phyloP scores from a whole-genome alignment of 2,329 filamentous ascomycete genomes.

The Dactylonectria estremocensis region DNA sequence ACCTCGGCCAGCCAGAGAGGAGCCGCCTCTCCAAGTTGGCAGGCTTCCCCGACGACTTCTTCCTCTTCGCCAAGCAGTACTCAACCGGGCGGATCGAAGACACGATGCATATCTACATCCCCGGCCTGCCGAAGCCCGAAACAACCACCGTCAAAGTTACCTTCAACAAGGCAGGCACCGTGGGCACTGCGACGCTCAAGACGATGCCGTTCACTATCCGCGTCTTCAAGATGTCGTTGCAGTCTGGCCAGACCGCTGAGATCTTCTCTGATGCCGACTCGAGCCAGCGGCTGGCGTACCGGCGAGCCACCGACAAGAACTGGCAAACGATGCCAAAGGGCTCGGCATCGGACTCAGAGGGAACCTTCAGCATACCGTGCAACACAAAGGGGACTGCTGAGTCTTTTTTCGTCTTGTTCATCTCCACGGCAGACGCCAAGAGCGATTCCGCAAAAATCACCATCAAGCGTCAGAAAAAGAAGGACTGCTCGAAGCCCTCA shows the following conservation, averaged over 20 bases:
- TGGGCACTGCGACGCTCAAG: conserved; percentile 22
- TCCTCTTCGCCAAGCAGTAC: conserved; percentile 23
- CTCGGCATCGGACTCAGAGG: not conserved
- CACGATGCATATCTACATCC: conserved; percentile 23
- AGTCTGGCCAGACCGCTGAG: conserved; percentile 2
- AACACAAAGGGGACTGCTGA: conserved; percentile 11
- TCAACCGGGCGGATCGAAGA: conserved; percentile 29
- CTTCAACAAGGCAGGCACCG: conserved; percentile 23
- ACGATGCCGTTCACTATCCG: conserved; percentile 28
- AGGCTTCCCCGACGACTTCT: conserved; percentile 17
- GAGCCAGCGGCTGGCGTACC: conserved; percentile 30
- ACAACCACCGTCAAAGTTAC: conserved; percentile 2
- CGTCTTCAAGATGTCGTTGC: conserved; percentile 25
- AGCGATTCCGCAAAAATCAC: conserved; percentile 24
- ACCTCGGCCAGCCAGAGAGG: conserved; percentile 7
- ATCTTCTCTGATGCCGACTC: conserved; percentile 23
- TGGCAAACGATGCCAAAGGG: conserved; percentile 29
- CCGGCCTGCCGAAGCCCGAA: not conserved
- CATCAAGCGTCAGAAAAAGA: conserved; percentile 1
- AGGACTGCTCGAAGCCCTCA: conserved; percentile 8
- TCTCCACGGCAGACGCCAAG: conserved; percentile 19
- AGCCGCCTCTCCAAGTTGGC: conserved; percentile 22
- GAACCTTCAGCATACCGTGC: conserved; percentile 13
- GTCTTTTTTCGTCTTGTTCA: conserved; percentile 18
- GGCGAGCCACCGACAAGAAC: conserved; percentile 6